phyloP scores from a whole-genome alignment of 441 rosid species.

The Populus hybrid region DNA sequence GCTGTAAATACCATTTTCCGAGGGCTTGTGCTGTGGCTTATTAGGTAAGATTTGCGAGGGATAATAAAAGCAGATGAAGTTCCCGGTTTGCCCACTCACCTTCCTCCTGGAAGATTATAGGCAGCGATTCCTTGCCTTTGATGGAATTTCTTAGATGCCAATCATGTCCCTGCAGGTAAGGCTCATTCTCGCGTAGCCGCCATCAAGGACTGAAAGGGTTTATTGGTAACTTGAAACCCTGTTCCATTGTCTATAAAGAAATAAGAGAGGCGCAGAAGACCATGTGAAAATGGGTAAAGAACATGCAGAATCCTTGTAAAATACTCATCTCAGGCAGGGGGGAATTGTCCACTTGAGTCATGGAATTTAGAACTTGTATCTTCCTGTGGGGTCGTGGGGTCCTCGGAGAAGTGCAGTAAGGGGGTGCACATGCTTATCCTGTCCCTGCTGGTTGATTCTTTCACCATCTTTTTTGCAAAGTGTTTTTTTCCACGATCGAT shows the following conservation, averaged over 20 bases:
- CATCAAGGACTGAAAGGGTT: slow-evolving; percentile 17
- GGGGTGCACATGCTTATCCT: slow-evolving; percentile 33
- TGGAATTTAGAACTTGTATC: slow-evolving; percentile 10
- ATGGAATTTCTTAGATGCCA: slow-evolving; percentile 12
- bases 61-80: slow-evolving; percentile 23
- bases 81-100: slow-evolving; percentile 16
- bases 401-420: slow-evolving; percentile 22
- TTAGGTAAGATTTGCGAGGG: neutral
- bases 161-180: slow-evolving; percentile 13
- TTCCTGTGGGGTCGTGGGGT: slow-evolving; percentile 25
- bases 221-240: slow-evolving; percentile 15
- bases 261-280: slow-evolving; percentile 36
- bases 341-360: slow-evolving; percentile 11
- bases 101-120: slow-evolving; percentile 9
- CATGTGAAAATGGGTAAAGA: slow-evolving; percentile 58
- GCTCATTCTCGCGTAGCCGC: neutral
- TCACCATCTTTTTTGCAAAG: slow-evolving; percentile 18
- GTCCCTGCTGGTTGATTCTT: slow-evolving; percentile 11
- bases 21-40: neutral
- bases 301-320: slow-evolving; percentile 63
- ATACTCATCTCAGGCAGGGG: slow-evolving; percentile 34
- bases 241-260: neutral
- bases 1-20: slow-evolving; percentile 5
- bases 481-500: slow-evolving; percentile 4
- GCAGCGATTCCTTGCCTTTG: slow-evolving; percentile 25